Percentiles rank a stretch among this genome's conserved stretches.
Evolutionary conservation across 345 rosid genomes (phyloP).

Genomic region (Arabis alpina): DNA sequence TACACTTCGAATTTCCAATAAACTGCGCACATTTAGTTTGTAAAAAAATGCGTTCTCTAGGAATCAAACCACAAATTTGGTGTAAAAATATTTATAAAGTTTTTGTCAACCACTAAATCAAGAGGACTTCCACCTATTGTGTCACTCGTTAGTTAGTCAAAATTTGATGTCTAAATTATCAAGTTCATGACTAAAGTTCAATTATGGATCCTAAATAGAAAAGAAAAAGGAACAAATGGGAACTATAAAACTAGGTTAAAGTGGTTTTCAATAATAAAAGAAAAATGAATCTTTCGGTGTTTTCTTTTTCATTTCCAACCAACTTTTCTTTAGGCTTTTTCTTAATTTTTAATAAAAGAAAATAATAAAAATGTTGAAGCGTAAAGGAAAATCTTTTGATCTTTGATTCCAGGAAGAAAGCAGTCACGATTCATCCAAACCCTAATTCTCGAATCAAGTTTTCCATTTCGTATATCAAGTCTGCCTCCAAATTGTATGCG

Average conservation of each 20-base stretch:
- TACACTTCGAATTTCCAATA: no score
- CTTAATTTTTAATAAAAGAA: neutral
- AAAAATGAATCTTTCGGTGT: constrained; percentile 18
- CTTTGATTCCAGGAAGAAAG: constrained; percentile 8
- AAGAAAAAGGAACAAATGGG: no score
- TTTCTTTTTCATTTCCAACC: constrained; percentile 16
- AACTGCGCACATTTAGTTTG: no score
- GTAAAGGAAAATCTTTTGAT: constrained; percentile 25
- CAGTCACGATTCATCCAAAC: constrained; percentile 27
- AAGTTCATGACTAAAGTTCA: neutral
- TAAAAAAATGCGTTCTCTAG: no score
- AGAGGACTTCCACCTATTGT: no score
- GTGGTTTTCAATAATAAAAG: neutral
- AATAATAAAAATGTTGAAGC: constrained; percentile 15
- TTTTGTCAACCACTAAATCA: no score
- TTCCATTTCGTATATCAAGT: neutral
- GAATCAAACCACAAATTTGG: no score
- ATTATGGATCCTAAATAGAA: neutral
- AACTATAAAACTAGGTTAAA: neutral
- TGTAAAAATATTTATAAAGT: no score
- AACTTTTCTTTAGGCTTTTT: constrained; percentile 12
- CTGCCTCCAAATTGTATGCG: constrained; percentile 13
- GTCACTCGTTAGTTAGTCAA: no score
- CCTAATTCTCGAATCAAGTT: neutral
- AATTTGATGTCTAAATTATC: no score